Evolutionary conservation across 2,329 filamentous ascomycete genomes (phyloP), one percentile per base, ranked within the genome.

Genomic region (Cytospora chrysosperma): DNA sequence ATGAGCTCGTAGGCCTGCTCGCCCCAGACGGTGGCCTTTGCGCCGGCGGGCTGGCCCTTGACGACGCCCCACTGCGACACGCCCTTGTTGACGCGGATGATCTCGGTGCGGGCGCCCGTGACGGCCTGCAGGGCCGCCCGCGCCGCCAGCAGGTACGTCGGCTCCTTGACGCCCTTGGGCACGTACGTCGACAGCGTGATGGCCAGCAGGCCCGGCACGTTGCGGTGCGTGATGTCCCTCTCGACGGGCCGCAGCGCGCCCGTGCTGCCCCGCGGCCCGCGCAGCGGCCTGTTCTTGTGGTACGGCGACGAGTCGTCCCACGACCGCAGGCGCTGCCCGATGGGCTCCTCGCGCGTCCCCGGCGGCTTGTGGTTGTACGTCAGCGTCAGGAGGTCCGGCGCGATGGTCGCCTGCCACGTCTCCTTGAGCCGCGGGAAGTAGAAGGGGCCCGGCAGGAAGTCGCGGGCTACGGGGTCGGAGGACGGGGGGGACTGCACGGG

Each of bases 261-360:
- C 67, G 91, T 87, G 68, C 87, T 85, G 68, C 95, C 95, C 72
- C 94, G 86, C 6, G 95, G 95, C 1, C 89, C 91, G 68, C 95
- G 88, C 68, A 91, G 85, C 5, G 91, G 90, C 70, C 95, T 85
- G 77, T 96, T 96, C 80, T 93, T 92, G 82, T 93, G 93, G 79
- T 99, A 99, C 2, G 94, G 95, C 9, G 92, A 96, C 59, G 89
- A 91, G 70, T 89, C 93, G 65, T 94, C 90, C 95, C 95, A 99
- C 70, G 85, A 79, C 63, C 95, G 87, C 70, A 98, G 80, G 67
- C 91, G 87, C 65, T 92, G 78, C 59, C 79, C 76, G n/a, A 76
- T 75, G 37, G 72, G 70, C 69, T 74, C 83, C 73, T 79, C 74
- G 13, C 75, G 82, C 8, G 89, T 90, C 64, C 93, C 93, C 0